phyloP scores from a whole-genome alignment of 148 eudicot species.

The Cornus suecica region DNA sequence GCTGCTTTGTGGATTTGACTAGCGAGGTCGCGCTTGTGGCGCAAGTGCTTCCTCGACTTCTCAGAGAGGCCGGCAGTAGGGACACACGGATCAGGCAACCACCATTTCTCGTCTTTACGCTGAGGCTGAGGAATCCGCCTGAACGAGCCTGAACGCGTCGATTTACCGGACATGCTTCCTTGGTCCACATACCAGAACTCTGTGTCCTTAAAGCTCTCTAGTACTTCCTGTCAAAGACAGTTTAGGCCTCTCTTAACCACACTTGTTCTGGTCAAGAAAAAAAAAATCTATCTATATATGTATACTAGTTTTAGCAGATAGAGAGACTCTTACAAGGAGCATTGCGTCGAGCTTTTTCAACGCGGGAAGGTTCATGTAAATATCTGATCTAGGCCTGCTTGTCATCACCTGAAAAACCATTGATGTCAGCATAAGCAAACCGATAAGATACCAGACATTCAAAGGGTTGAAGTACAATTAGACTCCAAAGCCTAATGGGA shows the following conservation, averaged over 20 bases:
- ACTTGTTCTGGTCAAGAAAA: background rate
- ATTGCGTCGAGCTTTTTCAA: conserved; percentile 77
- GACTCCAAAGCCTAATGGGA: too few relatives aligned
- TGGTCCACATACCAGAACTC: conserved; percentile 92
- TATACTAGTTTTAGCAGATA: background rate
- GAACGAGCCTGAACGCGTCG: conserved; percentile 63
- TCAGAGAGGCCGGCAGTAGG: conserved; percentile 76
- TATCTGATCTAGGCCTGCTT: conserved; percentile 68
- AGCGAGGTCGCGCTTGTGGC: conserved; percentile 68
- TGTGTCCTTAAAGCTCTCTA: conserved; percentile 76
- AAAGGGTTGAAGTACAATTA: too few relatives aligned
- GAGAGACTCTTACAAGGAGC: conserved; percentile 60
- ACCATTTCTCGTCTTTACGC: conserved; percentile 89
- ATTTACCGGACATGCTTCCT: conserved; percentile 57
- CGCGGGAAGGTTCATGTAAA: conserved; percentile 85
- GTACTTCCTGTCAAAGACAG: conserved; percentile 48
- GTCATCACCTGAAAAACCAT: conserved; percentile 56
- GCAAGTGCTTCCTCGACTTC: conserved; percentile 51
- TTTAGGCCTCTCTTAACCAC: background rate
- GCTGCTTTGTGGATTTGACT: conserved; percentile 95
- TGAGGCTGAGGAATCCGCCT: conserved; percentile 52
- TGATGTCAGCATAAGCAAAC: background rate
- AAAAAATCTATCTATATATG: too few relatives aligned
- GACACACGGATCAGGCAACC: conserved; percentile 89
- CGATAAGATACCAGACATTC: too few relatives aligned